These are phyloP conservation scores for Pseudocercospora cruenta DNA, from an alignment of 2,329 filamentous ascomycete species.

Conservation along the genomic window DNA sequence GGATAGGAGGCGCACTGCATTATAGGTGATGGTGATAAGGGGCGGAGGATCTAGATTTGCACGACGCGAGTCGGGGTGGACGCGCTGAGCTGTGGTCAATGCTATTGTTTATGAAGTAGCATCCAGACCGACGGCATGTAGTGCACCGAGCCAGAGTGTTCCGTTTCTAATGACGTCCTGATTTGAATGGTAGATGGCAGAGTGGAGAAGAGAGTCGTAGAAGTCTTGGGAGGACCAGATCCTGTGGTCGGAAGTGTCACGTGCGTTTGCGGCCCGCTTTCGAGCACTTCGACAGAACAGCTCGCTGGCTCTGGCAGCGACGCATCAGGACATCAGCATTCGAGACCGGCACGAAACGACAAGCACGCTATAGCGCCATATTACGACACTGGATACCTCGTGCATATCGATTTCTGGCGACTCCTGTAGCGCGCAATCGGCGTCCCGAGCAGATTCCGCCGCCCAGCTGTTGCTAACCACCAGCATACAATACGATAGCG, in stretches of 20 bases:
- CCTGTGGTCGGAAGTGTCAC: not conserved
- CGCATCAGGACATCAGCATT: not conserved
- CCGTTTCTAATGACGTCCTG: not conserved
- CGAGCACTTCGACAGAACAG: not conserved
- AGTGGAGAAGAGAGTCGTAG: not conserved
- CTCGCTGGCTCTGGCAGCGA: not conserved
- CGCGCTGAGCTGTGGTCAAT: not conserved
- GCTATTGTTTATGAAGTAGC: slow-evolving; percentile 1
- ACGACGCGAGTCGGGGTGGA: not conserved
- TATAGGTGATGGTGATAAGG: not conserved
- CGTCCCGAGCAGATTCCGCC: slow-evolving; percentile 10
- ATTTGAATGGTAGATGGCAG: not conserved
- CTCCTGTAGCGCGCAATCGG: not conserved
- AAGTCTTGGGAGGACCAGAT: not conserved
- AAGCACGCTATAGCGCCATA: slow-evolving; percentile 6
- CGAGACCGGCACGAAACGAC: not conserved
- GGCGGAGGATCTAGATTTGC: not conserved
- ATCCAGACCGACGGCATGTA: not conserved
- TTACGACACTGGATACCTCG: slow-evolving; percentile 8
- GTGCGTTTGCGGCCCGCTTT: not conserved
- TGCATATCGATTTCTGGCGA: slow-evolving; percentile 13
- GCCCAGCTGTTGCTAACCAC: not conserved
- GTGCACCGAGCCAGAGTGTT: not conserved
- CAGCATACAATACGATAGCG: slow-evolving; percentile 4
- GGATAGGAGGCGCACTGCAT: slow-evolving; percentile 2